phyloP scores from a whole-genome alignment of 2,329 filamentous ascomycete genomes.

The Hyphodiscus sp. region DNA sequence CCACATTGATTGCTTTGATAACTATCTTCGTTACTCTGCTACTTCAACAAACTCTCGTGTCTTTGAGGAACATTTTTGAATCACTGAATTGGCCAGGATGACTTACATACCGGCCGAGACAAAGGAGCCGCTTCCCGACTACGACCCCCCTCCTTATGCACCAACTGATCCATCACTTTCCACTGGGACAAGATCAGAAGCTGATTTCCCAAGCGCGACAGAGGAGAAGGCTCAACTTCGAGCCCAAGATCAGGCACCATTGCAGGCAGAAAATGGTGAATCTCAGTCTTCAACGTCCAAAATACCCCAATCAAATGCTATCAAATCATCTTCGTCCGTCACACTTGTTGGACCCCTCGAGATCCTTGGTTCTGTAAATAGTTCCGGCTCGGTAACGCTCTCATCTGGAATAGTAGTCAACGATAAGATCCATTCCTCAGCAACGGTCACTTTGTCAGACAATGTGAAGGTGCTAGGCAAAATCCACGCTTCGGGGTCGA shows the following conservation, averaged over 20 bases:
- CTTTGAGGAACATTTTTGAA: neutral
- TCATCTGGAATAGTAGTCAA: constrained; percentile 2
- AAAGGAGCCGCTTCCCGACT: neutral
- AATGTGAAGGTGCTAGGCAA: constrained; percentile 17
- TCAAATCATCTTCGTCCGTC: constrained; percentile 10
- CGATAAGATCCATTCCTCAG: constrained; percentile 8
- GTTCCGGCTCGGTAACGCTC: constrained; percentile 6
- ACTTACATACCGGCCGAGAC: neutral
- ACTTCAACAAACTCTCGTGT: neutral
- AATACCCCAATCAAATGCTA: constrained; percentile 12
- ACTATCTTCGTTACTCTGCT: neutral
- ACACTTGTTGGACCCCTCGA: constrained; percentile 14
- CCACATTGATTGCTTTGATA: neutral
- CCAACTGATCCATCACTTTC: neutral
- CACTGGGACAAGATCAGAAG: neutral
- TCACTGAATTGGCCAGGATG: neutral
- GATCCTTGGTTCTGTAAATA: constrained; percentile 15
- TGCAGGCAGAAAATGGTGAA: neutral
- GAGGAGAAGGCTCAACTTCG: neutral
- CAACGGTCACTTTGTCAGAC: constrained; percentile 11
- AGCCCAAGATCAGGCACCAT: neutral
- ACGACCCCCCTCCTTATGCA: neutral
- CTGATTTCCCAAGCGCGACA: neutral
- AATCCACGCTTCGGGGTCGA: constrained; percentile 4
- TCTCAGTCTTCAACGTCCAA: neutral